phyloP scores from a whole-genome alignment of 148 eudicot species.

The Vaccinium vitisidaea region DNA sequence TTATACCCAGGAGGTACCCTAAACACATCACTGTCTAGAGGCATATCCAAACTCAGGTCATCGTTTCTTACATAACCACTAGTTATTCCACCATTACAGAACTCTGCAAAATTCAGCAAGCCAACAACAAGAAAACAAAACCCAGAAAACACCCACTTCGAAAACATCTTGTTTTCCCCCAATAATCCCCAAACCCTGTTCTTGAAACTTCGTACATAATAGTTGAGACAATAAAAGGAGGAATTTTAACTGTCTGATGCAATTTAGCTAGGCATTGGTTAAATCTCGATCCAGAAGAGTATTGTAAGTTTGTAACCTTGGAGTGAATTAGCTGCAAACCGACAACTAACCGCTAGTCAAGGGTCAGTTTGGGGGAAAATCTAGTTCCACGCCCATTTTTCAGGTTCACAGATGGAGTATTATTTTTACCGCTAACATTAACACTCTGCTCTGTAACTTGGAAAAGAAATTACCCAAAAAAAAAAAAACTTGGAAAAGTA shows the following conservation, averaged over 20 bases:
- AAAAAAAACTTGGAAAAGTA: no score
- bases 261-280: background rate
- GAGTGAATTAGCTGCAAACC: no score
- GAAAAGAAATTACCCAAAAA: no score
- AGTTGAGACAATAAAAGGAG: background rate
- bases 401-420: no score
- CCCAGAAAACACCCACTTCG: conserved; percentile 29
- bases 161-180: conserved; percentile 19
- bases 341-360: conserved; percentile 1
- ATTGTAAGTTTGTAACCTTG: no score
- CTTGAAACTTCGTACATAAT: background rate
- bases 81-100: conserved; percentile 56
- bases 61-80: conserved; percentile 42
- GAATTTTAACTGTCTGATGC: background rate
- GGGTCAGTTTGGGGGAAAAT: background rate
- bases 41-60: conserved; percentile 58
- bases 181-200: background rate
- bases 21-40: conserved; percentile 69
- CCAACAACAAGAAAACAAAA: conserved; percentile 24
- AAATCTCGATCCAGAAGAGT: background rate
- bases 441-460: no score
- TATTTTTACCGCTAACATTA: no score
- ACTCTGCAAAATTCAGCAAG: conserved; percentile 26
- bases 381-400: no score
- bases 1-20: conserved; percentile 65